These are phyloP conservation scores for Aspergillus funiculosus DNA, from an alignment of 495 filamentous ascomycete species.

Conservation along the genomic window DNA sequence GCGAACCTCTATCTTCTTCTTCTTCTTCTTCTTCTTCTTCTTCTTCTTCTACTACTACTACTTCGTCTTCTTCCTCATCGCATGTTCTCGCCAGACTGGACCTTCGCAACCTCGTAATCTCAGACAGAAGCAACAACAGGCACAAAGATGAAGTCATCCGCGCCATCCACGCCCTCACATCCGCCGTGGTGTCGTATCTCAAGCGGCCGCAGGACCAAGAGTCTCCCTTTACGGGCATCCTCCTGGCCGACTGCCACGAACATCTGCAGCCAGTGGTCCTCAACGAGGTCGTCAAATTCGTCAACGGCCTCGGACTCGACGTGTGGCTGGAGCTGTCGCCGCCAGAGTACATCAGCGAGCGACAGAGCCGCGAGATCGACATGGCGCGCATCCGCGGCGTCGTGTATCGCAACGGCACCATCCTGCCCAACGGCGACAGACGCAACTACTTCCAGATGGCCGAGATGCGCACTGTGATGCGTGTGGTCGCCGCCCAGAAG, in stretches of 20 bases:
- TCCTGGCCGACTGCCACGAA: constrained; percentile 10
- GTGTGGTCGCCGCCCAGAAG: constrained; percentile 17
- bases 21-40: too few species aligned
- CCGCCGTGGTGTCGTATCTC: neutral
- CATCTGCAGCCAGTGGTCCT: constrained; percentile 14
- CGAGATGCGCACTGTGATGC: constrained; percentile 15
- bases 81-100: constrained; percentile 29
- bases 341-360: constrained; percentile 7
- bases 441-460: constrained; percentile 20
- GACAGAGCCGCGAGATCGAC: constrained; percentile 12
- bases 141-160: constrained; percentile 10
- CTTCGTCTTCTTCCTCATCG: constrained; percentile 12
- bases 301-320: constrained; percentile 12
- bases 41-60: too few species aligned
- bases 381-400: constrained; percentile 16
- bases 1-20: too few species aligned
- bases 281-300: constrained; percentile 12
- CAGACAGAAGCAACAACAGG: constrained; percentile 6
- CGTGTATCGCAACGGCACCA: constrained; percentile 17
- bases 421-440: constrained; percentile 13
- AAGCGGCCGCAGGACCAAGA: neutral
- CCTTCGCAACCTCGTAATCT: constrained; percentile 7
- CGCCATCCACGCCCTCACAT: neutral
- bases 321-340: constrained; percentile 17
- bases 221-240: constrained; percentile 9